Evolutionary conservation across 495 filamentous ascomycete genomes (phyloP), one percentile per base, ranked within the genome.

Genomic region (Hyaloscypha finlandica): DNA sequence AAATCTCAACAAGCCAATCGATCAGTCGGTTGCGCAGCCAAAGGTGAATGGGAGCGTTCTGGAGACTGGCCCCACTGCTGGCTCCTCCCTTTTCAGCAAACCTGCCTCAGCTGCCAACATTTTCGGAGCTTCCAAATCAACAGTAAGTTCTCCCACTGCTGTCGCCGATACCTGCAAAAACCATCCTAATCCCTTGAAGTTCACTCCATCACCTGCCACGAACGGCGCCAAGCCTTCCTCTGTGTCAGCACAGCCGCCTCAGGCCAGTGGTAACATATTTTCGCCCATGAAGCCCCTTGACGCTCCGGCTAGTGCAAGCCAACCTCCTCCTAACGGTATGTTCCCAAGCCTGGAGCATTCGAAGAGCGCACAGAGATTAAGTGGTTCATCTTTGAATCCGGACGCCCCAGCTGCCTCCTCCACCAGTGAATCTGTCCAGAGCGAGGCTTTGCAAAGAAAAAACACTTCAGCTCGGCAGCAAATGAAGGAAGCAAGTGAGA

Each of bases 1-100:
- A 45, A 58, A 57, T 59, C 57, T 70, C 48, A 70, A 70, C 32
- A 66, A 70, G 42, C 63, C 68, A 48, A 62, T 70, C 35, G 63
- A 66, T 22, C 30, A 55, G 14, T 53, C 51, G 16, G 32, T 63
- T n/a, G 25, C 53, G 6, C 35, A 66, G 31, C 64, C 63, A 8
- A 66, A 70, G 14, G 19, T 39, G 11, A 70, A 63, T 32, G 35
- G 60, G 31, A 65, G n/a, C 20, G 53, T 11, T 30, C 8, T 4
- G 20, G 22, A 56, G 53, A 56, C 25, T 6, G 42, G 42, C 42
- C 11, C 4, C 11, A 56, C 25, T 14, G 8, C 11, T 9, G 54
- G 53, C 56, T 4, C 31, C 22, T n/a, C 12, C 35, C 48, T 51
- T 56, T 54, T 58, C 62, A 48, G 12, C 29, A 59, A 59, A 59